Base-by-base conservation (phyloP, 176 grass and related monocot genomes). In the Phoenix roebelenii region DNA sequence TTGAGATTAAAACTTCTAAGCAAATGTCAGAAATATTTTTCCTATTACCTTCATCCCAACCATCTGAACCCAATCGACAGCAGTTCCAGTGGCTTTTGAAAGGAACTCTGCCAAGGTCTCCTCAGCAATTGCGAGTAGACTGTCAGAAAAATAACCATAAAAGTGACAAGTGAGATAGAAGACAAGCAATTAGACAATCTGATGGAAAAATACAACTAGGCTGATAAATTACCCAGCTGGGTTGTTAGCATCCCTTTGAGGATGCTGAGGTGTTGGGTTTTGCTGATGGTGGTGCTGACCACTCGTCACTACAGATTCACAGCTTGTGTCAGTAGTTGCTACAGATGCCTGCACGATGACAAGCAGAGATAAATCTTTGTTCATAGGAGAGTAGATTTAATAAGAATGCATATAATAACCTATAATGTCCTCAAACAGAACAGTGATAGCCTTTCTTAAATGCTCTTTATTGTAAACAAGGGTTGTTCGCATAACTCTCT, bases 41-140 rank as follows among this genome's bases (percentile, higher is more conserved):
- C 14, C 9, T 7, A 29, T 68, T 15, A 97, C 93, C 93, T 98
- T 98, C 94, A 98, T 98, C 64, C 94, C 88, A 83, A 98, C 84
- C 88, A 98, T 92, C 74, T 92, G 94, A 80, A 98, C 94, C 94
- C 94, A 98, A 77, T 98, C 83, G 30, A 98, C 82, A 78, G 85
- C 88, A 54, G 94, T 98, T 76, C 88, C 88, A 17, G 88, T 98
- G 61, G 94, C 94, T 76, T 98, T 98, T 51, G 94, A 93, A 59
- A 98, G 75, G 85, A 98, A 98, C 85, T 89, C 88, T 74, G 94
- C 76, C 88, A 98, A 66, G 71, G 88, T 98, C 73, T 98, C 88
- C 85, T 98, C 94, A 76, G 88, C 94, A 49, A 98, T 93, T 58
- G 88, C 88, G 20, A 98, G 84, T 51, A 98, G 88, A 85, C 88